phyloP scores from a whole-genome alignment of 768 basidiomycete species.

The Agrocybe praecox region DNA sequence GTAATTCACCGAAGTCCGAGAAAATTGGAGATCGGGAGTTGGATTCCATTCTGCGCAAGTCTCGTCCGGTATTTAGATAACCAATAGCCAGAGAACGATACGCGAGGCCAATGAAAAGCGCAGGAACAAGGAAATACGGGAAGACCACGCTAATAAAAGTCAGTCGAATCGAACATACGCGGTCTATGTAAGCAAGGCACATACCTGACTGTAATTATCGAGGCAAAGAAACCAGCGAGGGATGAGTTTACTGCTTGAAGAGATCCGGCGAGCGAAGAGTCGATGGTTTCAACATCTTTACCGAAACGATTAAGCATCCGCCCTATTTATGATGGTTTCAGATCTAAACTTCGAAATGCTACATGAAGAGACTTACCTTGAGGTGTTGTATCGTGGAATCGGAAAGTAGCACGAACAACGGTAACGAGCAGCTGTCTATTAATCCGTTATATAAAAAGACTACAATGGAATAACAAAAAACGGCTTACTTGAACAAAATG shows the following conservation, averaged over 20 bases:
- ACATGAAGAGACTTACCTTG: constrained; percentile 45
- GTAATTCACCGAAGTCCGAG: constrained; percentile 77
- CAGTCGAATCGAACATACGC: not conserved
- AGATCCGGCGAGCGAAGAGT: constrained; percentile 66
- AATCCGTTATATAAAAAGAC: constrained; percentile 16
- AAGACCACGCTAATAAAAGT: constrained; percentile 57
- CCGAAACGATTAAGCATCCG: constrained; percentile 88
- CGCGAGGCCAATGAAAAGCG: constrained; percentile 67
- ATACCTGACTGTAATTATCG: constrained; percentile 72
- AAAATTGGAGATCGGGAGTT: constrained; percentile 85
- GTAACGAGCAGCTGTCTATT: constrained; percentile 57
- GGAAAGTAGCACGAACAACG: constrained; percentile 82
- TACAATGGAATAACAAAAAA: constrained; percentile 16
- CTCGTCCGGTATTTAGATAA: constrained; percentile 80
- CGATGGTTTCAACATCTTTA: constrained; percentile 88
- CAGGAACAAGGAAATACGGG: constrained; percentile 83
- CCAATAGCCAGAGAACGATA: constrained; percentile 74
- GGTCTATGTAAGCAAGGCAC: constrained; percentile 21
- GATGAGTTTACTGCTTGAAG: constrained; percentile 80
- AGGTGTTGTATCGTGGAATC: constrained; percentile 84
- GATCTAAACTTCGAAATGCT: not conserved
- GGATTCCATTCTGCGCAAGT: constrained; percentile 89
- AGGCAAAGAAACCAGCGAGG: constrained; percentile 74
- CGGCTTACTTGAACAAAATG: constrained; percentile 33
- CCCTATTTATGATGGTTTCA: constrained; percentile 37